These are phyloP conservation scores for Amoeboaphelidium protococcarum DNA, from an alignment of 371 early-diverging fungal genomes.

Conservation along the genomic window DNA sequence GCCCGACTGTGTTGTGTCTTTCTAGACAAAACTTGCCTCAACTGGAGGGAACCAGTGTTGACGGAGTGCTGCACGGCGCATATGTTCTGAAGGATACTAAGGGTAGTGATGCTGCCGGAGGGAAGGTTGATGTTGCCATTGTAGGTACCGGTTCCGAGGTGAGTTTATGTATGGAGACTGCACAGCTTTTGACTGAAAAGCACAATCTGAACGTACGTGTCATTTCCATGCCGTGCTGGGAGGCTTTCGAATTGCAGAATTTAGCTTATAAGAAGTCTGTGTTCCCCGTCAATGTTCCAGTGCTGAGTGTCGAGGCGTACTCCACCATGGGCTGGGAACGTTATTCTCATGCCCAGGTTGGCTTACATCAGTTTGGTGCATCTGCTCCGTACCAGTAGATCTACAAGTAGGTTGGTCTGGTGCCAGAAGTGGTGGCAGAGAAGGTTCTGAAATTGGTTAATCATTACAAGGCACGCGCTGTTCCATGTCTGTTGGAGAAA, in stretches of 20 bases:
- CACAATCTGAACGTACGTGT: conserved; percentile 34
- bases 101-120: no score
- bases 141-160: conserved; percentile 93
- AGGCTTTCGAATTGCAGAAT: conserved; percentile 77
- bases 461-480: no score
- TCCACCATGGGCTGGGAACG: conserved; percentile 80
- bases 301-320: conserved; percentile 80
- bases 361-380: conserved; percentile 84
- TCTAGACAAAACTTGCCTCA: conserved; percentile 89
- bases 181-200: conserved; percentile 29
- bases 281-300: conserved; percentile 44
- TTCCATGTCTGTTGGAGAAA: no score
- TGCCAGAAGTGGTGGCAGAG: conserved; percentile 36
- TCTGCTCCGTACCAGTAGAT: conserved; percentile 43
- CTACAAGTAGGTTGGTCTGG: conserved; percentile 55
- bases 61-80: conserved; percentile 43
- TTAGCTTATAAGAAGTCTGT: conserved; percentile 59
- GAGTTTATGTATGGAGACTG: conserved; percentile 56
- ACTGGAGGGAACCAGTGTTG: conserved; percentile 50
- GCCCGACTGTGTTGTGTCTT: conserved; percentile 70
- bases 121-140: conserved; percentile 34
- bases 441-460: conserved; percentile 56
- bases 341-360: conserved; percentile 73
- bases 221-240: conserved; percentile 87
- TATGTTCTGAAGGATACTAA: conserved; percentile 40